Evolutionary conservation across 108 stramenopile species (phyloP).

Genomic region (Nannochloropsis granulata): DNA sequence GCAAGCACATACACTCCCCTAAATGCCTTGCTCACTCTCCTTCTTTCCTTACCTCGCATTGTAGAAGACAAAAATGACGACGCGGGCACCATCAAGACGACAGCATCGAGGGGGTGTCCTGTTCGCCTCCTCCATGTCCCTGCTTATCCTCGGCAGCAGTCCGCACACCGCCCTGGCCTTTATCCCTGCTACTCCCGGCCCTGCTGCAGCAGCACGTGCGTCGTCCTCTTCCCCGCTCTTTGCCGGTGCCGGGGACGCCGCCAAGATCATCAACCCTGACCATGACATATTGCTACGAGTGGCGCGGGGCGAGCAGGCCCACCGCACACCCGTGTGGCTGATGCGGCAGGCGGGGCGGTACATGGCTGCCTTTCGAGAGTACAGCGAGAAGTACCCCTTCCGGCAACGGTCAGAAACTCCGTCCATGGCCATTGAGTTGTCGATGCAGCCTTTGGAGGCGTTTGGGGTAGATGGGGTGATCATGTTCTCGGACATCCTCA

Average conservation of each 20-base stretch:
- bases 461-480: constrained; percentile 95
- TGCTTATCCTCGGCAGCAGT: neutral
- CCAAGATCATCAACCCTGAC: constrained; percentile 5
- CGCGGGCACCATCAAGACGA: no score
- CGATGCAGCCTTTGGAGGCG: constrained; percentile 74
- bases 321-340: constrained; percentile 94
- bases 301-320: constrained; percentile 73
- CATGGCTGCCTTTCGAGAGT: constrained; percentile 91
- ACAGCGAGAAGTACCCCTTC: constrained; percentile 81
- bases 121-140: neutral
- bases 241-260: neutral
- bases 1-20: no score
- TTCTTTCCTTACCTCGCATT: no score
- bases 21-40: no score
- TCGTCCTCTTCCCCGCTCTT: neutral
- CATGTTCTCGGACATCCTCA: constrained; percentile 97
- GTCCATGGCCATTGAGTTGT: constrained; percentile 76
- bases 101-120: neutral
- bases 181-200: neutral
- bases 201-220: neutral
- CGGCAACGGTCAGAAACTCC: constrained; percentile 86
- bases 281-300: constrained; percentile 79
- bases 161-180: neutral
- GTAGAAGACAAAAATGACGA: no score
- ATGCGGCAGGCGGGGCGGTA: constrained; percentile 98